Evolutionary conservation across 768 basidiomycete species (phyloP).

Genomic region (Sarcodon sp.): DNA sequence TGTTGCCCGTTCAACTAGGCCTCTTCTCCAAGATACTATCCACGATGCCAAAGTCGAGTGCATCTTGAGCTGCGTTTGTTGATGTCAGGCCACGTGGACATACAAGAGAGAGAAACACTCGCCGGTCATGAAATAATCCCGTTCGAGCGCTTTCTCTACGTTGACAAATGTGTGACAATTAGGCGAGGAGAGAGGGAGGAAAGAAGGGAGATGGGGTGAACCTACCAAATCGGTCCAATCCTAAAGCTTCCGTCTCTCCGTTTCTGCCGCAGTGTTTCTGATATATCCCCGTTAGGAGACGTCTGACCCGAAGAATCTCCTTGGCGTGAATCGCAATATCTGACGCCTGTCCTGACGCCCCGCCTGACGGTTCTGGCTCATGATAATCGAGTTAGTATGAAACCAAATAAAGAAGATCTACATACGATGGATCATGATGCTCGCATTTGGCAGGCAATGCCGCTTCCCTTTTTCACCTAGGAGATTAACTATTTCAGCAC

Average conservation of each 20-base stretch:
- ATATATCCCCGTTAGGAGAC: constrained; percentile 79
- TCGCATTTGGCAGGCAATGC: constrained; percentile 85
- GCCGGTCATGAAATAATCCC: constrained; percentile 96
- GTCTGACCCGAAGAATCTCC: constrained; percentile 85
- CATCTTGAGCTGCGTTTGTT: constrained; percentile 56
- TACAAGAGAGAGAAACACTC: constrained; percentile 3
- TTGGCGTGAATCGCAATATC: constrained; percentile 98
- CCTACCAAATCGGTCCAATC: constrained; percentile 70
- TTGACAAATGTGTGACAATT: constrained; percentile 2
- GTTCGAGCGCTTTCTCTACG: constrained; percentile 77
- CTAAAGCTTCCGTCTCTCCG: constrained; percentile 51
- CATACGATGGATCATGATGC: constrained; percentile 98
- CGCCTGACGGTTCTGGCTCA: constrained; percentile 81
- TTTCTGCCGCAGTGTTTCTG: constrained; percentile 68
- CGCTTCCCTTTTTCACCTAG: constrained; percentile 77
- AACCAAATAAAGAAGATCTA: constrained; percentile 7
- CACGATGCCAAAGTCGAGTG: constrained; percentile 83
- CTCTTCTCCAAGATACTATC: constrained; percentile 83
- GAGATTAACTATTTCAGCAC: constrained; percentile 3
- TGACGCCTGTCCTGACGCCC: constrained; percentile 88
- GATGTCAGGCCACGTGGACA: constrained; percentile 9
- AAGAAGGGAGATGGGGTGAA: constrained; percentile 1
- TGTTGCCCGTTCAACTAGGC: constrained; percentile 32
- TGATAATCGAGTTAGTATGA: background rate
- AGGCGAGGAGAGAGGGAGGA: constrained; percentile 11